Conservation (phyloP, 2,329 filamentous ascomycete species). For the Aspergillus melleus region DNA sequence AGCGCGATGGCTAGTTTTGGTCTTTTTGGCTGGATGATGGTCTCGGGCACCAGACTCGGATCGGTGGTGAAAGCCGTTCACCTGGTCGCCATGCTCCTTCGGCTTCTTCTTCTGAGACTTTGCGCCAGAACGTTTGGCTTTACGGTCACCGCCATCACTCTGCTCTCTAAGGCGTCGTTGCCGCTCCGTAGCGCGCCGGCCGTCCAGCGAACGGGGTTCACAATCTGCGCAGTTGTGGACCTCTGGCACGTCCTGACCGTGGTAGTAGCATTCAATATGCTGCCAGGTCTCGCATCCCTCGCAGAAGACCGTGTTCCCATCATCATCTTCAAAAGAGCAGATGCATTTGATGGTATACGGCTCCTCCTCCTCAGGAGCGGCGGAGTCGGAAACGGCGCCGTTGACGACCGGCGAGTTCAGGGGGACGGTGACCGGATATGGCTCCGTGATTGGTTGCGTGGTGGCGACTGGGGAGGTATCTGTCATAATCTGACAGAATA, state of each 20-base stretch:
- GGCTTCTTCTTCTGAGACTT: conserved; percentile 88
- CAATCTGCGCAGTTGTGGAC: conserved; percentile 89
- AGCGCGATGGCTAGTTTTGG: conserved; percentile 77
- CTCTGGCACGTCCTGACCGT: conserved; percentile 69
- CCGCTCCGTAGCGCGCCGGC: conserved; percentile 71
- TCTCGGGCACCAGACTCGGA: conserved; percentile 55
- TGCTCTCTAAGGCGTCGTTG: conserved; percentile 63
- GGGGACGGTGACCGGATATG: conserved; percentile 48
- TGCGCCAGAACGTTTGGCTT: conserved; percentile 69
- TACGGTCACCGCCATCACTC: conserved; percentile 64
- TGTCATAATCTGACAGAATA: conserved; percentile 56
- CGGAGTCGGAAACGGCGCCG: conserved; percentile 43
- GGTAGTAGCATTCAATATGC: conserved; percentile 96
- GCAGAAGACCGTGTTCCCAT: conserved; percentile 96
- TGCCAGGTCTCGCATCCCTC: conserved; percentile 97
- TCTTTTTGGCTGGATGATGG: conserved; percentile 68
- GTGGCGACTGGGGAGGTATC: conserved; percentile 52
- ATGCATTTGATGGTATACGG: conserved; percentile 96
- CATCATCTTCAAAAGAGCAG: conserved; percentile 88
- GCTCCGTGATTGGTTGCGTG: conserved; percentile 50
- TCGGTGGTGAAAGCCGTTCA: conserved; percentile 58
- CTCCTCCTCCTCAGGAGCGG: conserved; percentile 46
- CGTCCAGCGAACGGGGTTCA: conserved; percentile 73
- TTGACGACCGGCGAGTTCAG: conserved; percentile 44
- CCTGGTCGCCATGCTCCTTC: conserved; percentile 56